Evolutionary conservation across 306 rosid genomes (phyloP).

Genomic region (Trifolium pratense): DNA sequence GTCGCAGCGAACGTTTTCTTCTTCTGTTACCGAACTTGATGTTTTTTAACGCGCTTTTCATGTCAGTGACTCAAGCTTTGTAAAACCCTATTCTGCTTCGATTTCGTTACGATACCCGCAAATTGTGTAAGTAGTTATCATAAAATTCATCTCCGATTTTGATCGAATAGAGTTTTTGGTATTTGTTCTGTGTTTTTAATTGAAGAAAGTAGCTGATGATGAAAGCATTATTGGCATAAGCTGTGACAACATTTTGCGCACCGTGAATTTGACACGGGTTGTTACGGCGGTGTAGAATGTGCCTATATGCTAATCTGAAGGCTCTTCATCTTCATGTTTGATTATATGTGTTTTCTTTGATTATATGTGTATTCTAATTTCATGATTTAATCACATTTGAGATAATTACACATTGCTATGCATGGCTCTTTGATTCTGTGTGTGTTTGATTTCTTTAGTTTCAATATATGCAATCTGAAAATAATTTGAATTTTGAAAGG

Average conservation of each 20-base stretch:
- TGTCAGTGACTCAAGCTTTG: background rate
- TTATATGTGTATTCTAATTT: background rate
- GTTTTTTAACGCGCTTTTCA: background rate
- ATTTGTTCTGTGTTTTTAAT: background rate
- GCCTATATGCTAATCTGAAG: slow-evolving; percentile 83
- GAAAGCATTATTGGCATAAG: slow-evolving; percentile 56
- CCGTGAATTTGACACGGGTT: slow-evolving; percentile 58
- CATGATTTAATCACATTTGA: too few species aligned
- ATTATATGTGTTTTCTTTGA: background rate
- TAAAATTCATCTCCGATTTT: background rate
- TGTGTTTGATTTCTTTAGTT: background rate
- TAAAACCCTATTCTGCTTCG: background rate
- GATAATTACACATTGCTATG: too few species aligned
- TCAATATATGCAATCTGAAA: background rate
- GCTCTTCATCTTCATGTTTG: background rate
- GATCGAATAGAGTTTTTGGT: background rate
- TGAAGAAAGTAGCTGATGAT: slow-evolving; percentile 43
- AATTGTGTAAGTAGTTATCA: background rate
- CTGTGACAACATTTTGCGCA: slow-evolving; percentile 61
- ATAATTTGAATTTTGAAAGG: background rate
- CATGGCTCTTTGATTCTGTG: background rate
- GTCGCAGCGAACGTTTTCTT: background rate
- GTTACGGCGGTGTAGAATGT: slow-evolving; percentile 70
- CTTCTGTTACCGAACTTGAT: background rate
- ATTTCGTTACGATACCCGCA: background rate